Evolutionary conservation across 768 basidiomycete species (phyloP).

Genomic region (Suillus luteus): DNA sequence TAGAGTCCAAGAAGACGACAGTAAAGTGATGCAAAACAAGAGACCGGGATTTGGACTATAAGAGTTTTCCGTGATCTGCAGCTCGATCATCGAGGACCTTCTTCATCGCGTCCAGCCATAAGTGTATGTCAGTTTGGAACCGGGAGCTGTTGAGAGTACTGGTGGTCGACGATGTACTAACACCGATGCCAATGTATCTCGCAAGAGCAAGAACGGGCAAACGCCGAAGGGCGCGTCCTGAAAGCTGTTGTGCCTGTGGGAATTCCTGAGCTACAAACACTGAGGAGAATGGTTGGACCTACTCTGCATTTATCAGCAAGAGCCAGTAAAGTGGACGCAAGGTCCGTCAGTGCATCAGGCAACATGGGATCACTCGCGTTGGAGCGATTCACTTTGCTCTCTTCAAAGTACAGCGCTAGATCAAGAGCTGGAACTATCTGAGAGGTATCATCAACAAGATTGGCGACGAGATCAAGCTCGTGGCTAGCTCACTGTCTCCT

Average conservation of each 20-base stretch:
- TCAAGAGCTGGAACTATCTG: constrained; percentile 65
- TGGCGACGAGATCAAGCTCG: neutral
- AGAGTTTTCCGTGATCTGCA: constrained; percentile 52
- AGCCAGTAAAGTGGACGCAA: constrained; percentile 58
- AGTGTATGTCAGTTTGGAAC: constrained; percentile 46
- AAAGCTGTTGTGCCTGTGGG: constrained; percentile 72
- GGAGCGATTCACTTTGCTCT: constrained; percentile 11
- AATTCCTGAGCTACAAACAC: constrained; percentile 6
- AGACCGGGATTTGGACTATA: constrained; percentile 17
- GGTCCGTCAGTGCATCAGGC: constrained; percentile 51
- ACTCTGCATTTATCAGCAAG: constrained; percentile 84
- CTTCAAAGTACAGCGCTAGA: constrained; percentile 41
- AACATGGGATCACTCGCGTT: constrained; percentile 20
- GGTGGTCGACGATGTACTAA: constrained; percentile 21
- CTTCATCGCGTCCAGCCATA: constrained; percentile 88
- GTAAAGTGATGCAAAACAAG: constrained; percentile 13
- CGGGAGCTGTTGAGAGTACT: constrained; percentile 13
- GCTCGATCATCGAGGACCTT: constrained; percentile 64
- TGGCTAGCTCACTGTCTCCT: constrained; percentile 51
- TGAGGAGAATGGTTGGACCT: constrained; percentile 31
- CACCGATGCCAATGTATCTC: constrained; percentile 65
- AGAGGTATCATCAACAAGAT: neutral
- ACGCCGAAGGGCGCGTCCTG: constrained; percentile 87
- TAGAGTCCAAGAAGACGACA: constrained; percentile 17
- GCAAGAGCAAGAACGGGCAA: constrained; percentile 95